Evolutionary conservation across 345 rosid genomes (phyloP), one percentile per base, ranked within the genome.

Genomic region (Mercurialis annua): DNA sequence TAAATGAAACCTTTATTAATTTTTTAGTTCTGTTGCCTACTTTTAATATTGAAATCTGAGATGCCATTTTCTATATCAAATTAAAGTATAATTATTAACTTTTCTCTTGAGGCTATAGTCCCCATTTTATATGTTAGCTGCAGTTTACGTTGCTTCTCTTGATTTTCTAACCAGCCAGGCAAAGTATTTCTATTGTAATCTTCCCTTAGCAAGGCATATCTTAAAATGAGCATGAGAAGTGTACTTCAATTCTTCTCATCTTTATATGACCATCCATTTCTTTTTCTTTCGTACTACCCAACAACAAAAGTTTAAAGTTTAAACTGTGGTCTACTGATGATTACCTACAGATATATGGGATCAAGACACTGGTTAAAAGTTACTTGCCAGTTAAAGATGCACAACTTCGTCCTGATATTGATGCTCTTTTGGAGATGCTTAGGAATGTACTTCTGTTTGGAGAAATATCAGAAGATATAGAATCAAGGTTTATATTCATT

Each of bases 321-420:
- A 46, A 55, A 30, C 44, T 46, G 23, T 43, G 55, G 30, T 26
- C 57, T 69, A 60, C 14, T 62, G 44, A 18, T 17, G 20, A 18
- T 62, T 60, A 14, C 58, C 47, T 70, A 64, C 81, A 94, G 99
- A 80, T 91, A 71, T 94, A 87, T 81, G 99, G 95, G 62, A 81
- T 94, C 68, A 94, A 94, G 85, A 80, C 95, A 56, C 75, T 94
- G 76, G 99, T 91, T 70, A 91, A 89, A 75, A 91, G 96, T 81
- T 89, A 86, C 77, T 83, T 94, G 84, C 98, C 99, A 40, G 80
- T 82, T 14, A 94, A 94, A 77, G 99, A 94, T 83, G 87, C 90
- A 62, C 97, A 89, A 74, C 95, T 94, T 75, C 99, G 98, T 36
- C 82, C 81, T 66, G 91, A 85, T 64, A 86, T 94, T 57, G 89